A percentile compares a stretch with the other conserved stretches of the same genome.
Evolutionary conservation across 2,329 filamentous ascomycete genomes (phyloP).

Genomic region (Fusarium fujikuroi): DNA sequence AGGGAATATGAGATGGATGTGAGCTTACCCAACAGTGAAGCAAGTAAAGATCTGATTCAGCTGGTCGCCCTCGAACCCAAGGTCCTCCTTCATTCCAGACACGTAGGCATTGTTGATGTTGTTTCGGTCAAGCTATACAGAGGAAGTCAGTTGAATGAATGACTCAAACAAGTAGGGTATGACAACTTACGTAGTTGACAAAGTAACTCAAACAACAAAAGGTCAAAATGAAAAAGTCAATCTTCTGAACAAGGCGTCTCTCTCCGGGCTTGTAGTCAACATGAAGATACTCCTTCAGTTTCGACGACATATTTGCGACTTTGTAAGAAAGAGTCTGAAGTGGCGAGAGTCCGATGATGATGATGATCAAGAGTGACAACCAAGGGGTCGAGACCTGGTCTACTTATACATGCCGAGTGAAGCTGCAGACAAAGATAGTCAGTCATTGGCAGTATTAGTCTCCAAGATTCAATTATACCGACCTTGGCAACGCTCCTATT

Average conservation of each 20-base stretch:
- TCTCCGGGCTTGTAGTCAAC: conserved; percentile 52
- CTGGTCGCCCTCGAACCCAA: conserved; percentile 58
- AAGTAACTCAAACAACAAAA: conserved; percentile 71
- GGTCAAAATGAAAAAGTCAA: conserved; percentile 72
- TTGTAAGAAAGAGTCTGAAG: neutral
- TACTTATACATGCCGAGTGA: conserved; percentile 23
- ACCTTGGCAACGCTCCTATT: conserved; percentile 1
- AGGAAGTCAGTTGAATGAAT: neutral
- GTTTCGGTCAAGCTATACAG: conserved; percentile 50
- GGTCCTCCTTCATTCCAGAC: conserved; percentile 59
- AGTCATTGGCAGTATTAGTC: neutral
- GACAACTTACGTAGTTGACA: conserved; percentile 59
- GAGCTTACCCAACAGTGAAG: conserved; percentile 51
- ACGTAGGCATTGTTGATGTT: conserved; percentile 55
- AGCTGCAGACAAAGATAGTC: neutral
- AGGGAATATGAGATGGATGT: neutral
- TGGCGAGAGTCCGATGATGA: conserved; percentile 2
- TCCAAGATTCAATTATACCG: neutral
- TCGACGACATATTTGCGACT: conserved; percentile 16
- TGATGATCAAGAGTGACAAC: conserved; percentile 2
- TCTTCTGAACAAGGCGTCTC: conserved; percentile 63
- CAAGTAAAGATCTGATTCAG: conserved; percentile 52
- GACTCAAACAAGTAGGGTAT: rapidly evolving
- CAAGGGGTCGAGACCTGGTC: neutral
- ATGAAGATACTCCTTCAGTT: conserved; percentile 49